A percentile compares a stretch with the other conserved stretches of the same genome.
Evolutionary conservation across 1,284 basidiomycete species (phyloP).

Genomic region (Golubevia pallescens): DNA sequence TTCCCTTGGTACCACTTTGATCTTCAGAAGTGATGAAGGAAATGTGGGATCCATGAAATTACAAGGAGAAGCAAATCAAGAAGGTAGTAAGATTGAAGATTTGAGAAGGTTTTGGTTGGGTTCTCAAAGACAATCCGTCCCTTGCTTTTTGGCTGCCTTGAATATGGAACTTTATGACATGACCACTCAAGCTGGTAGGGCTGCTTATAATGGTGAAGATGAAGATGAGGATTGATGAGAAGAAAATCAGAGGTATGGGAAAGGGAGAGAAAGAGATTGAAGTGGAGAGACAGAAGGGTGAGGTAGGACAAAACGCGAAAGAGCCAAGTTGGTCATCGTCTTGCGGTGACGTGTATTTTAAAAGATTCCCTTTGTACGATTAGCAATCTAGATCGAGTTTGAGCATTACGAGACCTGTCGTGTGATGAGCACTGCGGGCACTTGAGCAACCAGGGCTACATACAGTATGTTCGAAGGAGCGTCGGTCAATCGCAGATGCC

Average conservation of each 20-base stretch:
- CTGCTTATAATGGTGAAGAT: background rate
- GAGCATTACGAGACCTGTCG: too few species aligned
- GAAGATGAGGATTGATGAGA: background rate
- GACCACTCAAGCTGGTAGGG: background rate
- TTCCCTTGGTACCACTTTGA: constrained; percentile 67
- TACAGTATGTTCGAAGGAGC: too few species aligned
- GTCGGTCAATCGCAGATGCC: too few species aligned
- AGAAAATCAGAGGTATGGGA: background rate
- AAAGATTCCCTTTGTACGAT: too few species aligned
- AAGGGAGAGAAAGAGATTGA: too few species aligned
- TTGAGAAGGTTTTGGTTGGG: constrained; percentile 68
- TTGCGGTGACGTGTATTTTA: too few species aligned
- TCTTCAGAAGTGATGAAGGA: constrained; percentile 67
- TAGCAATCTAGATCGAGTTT: too few species aligned
- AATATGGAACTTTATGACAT: constrained; percentile 67
- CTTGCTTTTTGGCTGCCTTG: constrained; percentile 68
- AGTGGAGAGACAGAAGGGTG: too few species aligned
- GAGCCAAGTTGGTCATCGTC: too few species aligned
- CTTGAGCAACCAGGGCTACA: too few species aligned
- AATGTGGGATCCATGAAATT: constrained; percentile 68
- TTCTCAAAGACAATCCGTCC: constrained; percentile 67
- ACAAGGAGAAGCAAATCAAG: constrained; percentile 64
- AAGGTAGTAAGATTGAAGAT: constrained; percentile 24
- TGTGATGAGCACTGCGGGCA: too few species aligned
- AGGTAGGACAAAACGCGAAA: too few species aligned